Evolutionary conservation across 1,139 yeast genomes (phyloP), one percentile per base, ranked within the genome.

Genomic region (Zygoascus sp.): DNA sequence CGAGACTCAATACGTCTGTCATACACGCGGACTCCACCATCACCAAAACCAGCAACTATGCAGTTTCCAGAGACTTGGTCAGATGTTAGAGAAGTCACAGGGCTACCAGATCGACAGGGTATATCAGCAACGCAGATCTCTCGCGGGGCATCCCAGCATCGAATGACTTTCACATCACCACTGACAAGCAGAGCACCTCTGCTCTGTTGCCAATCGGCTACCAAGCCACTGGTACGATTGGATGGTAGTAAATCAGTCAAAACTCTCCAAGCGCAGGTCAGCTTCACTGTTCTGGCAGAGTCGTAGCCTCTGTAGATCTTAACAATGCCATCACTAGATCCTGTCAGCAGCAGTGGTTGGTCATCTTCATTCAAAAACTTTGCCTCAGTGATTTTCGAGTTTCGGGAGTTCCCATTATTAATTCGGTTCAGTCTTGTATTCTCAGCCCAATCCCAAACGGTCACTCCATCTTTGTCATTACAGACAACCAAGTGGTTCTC

Each of bases 21-120:
- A 64, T 90, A 92, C 1, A 89, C 95, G 52, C 97, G 73, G 42
- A 92, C 70, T 16, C 88, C 80, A 11, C 98, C 98, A 64, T 94
- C 97, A 35, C 84, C 90, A 66, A 92, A 94, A 0, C 98, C 98
- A 7, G 95, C 92, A 32, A 87, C 80, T 57, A 92, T 79, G 1
- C 88, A 75, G 59, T 90, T 83, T n/a, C 98, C 97, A 0, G 95
- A 88, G 9, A 92, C 92, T 63, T 92, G 97, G 61, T 92, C 99
- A 0, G 97, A 88, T 0, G 97, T 89, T 48, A 92, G 72, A 0
- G 95, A 76, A 0, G 96, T 85, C 47, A 92, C 84, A 10, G 94
- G 81, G n/a, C 94, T 81, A 0, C 95, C 81, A 0, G 96, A 86
- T 50, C 96, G 74, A 0, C 96, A 95, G 0, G 97, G 96, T 44